Base-by-base conservation (phyloP, 768 basidiomycete genomes). In the Lentinula edodes region DNA sequence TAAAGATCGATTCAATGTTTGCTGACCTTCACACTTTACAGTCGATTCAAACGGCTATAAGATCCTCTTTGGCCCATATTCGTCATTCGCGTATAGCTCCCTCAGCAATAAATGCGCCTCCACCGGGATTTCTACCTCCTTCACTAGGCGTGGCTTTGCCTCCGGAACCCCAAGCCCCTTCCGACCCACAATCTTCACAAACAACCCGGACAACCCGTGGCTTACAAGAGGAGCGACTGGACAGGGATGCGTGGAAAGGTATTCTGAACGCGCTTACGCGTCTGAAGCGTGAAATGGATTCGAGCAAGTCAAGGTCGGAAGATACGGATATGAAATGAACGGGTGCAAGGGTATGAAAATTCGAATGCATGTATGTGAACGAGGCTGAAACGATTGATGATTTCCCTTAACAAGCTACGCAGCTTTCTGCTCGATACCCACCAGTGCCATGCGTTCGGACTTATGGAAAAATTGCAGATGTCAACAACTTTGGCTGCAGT, bases 91-190 rank as follows among this genome's bases (percentile, higher is more conserved):
- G 90, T 65, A 90, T 93, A 68, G 88, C 91, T 45, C 90, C 91
- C 8, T 89, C 90, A n/a, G 87, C 90, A n/a, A 91, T 93, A 67
- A 88, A 87, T 53, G 90, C 91, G 0, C 90, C 90, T 38, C 82
- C 85, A 6, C 81, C 80, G 0, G 84, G 83, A 32, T 90, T 91
- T 69, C 76, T 91, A 9, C 91, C 90, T 6, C 87, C 90, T 3
- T 87, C 89, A 6, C 83, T 91, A 15, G 91, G 91, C 6, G 89
- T 91, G 12, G 88, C 89, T 3, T 79, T 90, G 57, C 89, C 91
- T 2, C 66, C 68, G 51, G 67, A 78, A 10, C 64, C 69, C 23
- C 64, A 69, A 6, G 74, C 75, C 71, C 23, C 35, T 18, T 35
- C 38, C n/a, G 34, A 36, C 15, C 35, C 52, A 0, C 35, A 34